A percentile compares a stretch with the other conserved stretches of the same genome.
These are phyloP conservation scores for Turnera subulata DNA, from an alignment of 345 rosid genomes.

Conservation along the genomic window DNA sequence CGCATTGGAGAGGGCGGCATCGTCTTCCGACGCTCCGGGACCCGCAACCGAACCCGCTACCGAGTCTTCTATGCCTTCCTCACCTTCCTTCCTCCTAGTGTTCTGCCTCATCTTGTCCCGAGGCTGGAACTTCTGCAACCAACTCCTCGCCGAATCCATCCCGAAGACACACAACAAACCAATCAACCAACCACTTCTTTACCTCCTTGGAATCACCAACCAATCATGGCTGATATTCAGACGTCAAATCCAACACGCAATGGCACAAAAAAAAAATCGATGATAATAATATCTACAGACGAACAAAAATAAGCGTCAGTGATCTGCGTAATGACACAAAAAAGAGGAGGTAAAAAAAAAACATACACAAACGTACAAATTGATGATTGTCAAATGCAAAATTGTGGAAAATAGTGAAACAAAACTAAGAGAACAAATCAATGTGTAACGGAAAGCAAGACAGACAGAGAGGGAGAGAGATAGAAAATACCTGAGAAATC, in stretches of 20 bases:
- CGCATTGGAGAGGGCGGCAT: conserved; percentile 12
- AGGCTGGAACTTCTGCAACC: conserved; percentile 66
- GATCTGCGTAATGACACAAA: too few species aligned
- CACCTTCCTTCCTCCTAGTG: conserved; percentile 13
- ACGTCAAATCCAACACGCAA: too few species aligned
- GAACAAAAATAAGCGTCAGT: too few species aligned
- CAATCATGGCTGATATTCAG: neutral
- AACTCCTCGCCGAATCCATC: conserved; percentile 82
- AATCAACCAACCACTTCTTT: neutral
- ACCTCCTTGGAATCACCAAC: neutral
- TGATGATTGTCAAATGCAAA: neutral
- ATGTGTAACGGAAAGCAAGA: neutral
- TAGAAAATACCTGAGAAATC: conserved; percentile 16
- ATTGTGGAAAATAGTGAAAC: neutral
- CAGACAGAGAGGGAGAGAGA: neutral
- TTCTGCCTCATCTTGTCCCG: conserved; percentile 42
- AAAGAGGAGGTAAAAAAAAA: neutral
- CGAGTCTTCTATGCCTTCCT: neutral
- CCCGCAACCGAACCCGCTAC: neutral
- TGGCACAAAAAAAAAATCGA: too few species aligned
- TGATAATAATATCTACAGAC: too few species aligned
- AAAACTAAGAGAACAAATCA: neutral
- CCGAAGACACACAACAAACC: neutral
- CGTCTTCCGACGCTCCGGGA: conserved; percentile 1
- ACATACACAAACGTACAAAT: neutral